Evolutionary conservation across 2,329 filamentous ascomycete genomes (phyloP).

Genomic region (Dryadomyces quercus-mongolicae): DNA sequence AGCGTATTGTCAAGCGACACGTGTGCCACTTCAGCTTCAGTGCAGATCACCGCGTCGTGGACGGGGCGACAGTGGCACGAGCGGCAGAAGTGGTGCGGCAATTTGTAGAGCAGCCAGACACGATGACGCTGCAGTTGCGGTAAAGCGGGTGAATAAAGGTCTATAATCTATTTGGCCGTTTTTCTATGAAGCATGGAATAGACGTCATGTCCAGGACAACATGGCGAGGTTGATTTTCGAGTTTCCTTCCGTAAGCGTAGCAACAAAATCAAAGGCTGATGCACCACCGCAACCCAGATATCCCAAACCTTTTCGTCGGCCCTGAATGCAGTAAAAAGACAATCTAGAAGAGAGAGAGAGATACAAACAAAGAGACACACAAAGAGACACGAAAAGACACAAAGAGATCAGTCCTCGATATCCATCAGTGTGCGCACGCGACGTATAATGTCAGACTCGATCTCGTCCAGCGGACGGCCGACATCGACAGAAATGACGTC

Average conservation of each 20-base stretch:
- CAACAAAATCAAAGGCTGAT: neutral
- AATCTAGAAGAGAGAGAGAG: neutral
- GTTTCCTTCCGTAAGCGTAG: neutral
- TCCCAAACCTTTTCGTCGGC: neutral
- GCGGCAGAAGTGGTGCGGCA: constrained; percentile 71
- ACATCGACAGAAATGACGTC: constrained; percentile 66
- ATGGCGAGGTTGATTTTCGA: neutral
- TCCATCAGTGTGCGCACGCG: constrained; percentile 26
- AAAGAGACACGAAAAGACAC: neutral
- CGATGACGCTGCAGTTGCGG: constrained; percentile 72
- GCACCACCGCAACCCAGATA: neutral
- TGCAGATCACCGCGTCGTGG: constrained; percentile 86
- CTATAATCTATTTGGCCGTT: too few species aligned
- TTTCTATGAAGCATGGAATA: neutral
- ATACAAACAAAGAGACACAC: neutral
- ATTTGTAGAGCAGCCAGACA: constrained; percentile 73
- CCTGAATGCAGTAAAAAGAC: neutral
- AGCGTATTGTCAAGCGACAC: constrained; percentile 59
- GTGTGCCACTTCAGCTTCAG: constrained; percentile 92
- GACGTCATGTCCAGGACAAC: neutral
- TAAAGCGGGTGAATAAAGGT: constrained; percentile 22
- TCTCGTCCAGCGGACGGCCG: constrained; percentile 42
- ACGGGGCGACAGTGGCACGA: constrained; percentile 87
- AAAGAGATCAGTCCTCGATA: neutral
- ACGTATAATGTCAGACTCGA: constrained; percentile 47